phyloP scores from a whole-genome alignment of 2,329 filamentous ascomycete species.

The Aspergillus thermomutatus region DNA sequence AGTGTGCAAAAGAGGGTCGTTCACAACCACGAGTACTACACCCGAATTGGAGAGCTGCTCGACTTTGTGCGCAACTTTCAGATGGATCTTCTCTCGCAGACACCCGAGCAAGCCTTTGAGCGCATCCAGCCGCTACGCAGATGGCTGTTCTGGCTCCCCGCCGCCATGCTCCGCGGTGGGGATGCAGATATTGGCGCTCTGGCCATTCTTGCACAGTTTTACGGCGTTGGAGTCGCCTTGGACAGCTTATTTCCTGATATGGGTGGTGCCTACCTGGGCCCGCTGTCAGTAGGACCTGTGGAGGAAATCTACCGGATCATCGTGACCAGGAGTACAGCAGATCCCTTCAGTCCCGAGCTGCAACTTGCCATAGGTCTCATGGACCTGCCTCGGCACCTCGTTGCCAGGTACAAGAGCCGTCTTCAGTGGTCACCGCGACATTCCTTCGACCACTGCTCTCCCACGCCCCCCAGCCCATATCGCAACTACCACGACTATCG shows the following conservation, averaged over 20 bases:
- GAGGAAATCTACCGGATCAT: conserved; percentile 81
- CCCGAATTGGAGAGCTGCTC: conserved; percentile 66
- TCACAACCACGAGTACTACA: conserved; percentile 66
- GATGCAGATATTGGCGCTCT: conserved; percentile 73
- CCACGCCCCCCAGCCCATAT: conserved; percentile 35
- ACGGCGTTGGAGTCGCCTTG: conserved; percentile 80
- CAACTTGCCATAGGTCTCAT: conserved; percentile 65
- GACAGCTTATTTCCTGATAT: conserved; percentile 91
- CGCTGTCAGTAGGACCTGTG: conserved; percentile 73
- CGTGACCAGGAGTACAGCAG: conserved; percentile 62
- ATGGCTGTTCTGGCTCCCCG: conserved; percentile 95
- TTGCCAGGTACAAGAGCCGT: conserved; percentile 64
- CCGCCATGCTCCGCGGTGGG: conserved; percentile 74
- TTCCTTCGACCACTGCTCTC: conserved; percentile 37
- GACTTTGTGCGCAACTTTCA: conserved; percentile 70
- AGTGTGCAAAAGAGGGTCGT: conserved; percentile 60
- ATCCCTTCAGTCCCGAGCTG: conserved; percentile 54
- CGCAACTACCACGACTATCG: conserved; percentile 29
- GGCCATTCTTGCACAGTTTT: conserved; percentile 85
- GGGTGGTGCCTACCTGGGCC: conserved; percentile 82
- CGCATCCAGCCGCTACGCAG: conserved; percentile 82
- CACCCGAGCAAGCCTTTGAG: conserved; percentile 81
- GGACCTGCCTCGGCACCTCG: conserved; percentile 68
- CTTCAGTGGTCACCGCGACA: conserved; percentile 58
- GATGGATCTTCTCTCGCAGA: conserved; percentile 65